Base-by-base conservation (phyloP, 208 protist genomes). In the Acanthamoeba polyphaga region DNA sequence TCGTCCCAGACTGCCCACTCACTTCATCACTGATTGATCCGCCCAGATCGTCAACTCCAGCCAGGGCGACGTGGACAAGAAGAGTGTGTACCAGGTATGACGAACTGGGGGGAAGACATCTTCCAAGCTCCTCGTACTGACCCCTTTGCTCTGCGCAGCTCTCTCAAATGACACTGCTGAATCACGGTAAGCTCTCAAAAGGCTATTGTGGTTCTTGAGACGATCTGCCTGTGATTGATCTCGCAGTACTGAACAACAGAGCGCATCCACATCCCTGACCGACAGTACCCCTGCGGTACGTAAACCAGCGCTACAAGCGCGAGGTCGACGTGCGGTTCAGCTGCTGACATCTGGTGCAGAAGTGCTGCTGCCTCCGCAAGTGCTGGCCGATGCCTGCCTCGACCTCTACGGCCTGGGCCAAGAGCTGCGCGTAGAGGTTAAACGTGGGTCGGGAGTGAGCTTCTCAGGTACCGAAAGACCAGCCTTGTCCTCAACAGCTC, bases 251-350 rank as follows among this genome's bases (percentile, higher is more conserved):
- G 24, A 27, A 29, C 34, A n/a, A 1, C 51, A 89, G 80, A 89
- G 53, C 80, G 80, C 32, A 89, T 89, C 32, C 80, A 89, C 53
- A 89, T 89, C 10, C 80, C 80, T 3, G 80, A 89, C 15, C 46
- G 80, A 13, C 27, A 89, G 29, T 89, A 89, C 29, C 24, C 80
- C 8, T 89, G 80, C 34, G 80, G 80, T 89, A 68, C 12, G 78
- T 78, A 3, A 27, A 68, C 62, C 24, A 29, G 24, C n/a, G 62
- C 15, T 34, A 34, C 66, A 32, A 74, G 32, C 29, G n/a, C 17
- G 10, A 74, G 66, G 66, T 19, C 12, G 13, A 19, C 24, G 32
- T 51, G 32, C 15, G 1, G 76, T 19, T 84, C 27, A 32, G 12
- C 46, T 85, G 13, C 10, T 27, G 10, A 55, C 3, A n/a, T 13